Evolutionary conservation across 805 yeast genomes (phyloP).

Genomic region (Starmerella vaccinii): DNA sequence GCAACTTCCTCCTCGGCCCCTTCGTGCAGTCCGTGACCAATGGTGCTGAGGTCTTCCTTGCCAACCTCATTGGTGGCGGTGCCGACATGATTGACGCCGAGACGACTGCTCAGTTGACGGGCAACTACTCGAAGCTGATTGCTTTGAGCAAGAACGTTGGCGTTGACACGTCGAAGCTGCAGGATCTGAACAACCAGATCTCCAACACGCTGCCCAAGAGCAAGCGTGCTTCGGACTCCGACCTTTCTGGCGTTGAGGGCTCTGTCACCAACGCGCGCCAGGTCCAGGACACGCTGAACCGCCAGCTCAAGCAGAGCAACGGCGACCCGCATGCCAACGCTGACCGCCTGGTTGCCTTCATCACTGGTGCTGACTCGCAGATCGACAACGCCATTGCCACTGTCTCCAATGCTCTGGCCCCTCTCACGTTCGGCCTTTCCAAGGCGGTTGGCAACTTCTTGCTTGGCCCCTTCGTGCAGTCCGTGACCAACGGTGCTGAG

Average conservation of each 20-base stretch:
- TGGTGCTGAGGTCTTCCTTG: constrained; percentile 15
- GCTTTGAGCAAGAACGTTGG: constrained; percentile 15
- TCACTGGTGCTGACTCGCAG: constrained; percentile 27
- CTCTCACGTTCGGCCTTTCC: constrained; percentile 18
- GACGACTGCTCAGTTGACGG: constrained; percentile 14
- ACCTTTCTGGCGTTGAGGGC: constrained; percentile 17
- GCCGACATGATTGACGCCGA: constrained; percentile 16
- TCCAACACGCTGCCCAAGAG: constrained; percentile 1
- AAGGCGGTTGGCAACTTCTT: constrained; percentile 17
- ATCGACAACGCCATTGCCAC: constrained; percentile 9
- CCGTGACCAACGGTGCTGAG: constrained; percentile 16
- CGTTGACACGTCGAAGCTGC: constrained; percentile 19
- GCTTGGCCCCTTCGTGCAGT: constrained; percentile 28
- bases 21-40: constrained; percentile 25
- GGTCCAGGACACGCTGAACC: constrained; percentile 15
- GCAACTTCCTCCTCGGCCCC: constrained; percentile 25
- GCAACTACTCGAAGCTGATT: constrained; percentile 19
- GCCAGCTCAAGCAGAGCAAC: constrained; percentile 11
- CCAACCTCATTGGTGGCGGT: constrained; percentile 22
- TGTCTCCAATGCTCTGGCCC: constrained; percentile 5
- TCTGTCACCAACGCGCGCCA: constrained; percentile 17
- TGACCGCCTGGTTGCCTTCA: constrained; percentile 18
- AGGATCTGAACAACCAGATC: constrained; percentile 19
- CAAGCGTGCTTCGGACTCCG: constrained; percentile 6
- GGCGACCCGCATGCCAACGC: constrained; percentile 18